Conservation (phyloP, 306 rosid species). For the Rubus idaeus region DNA sequence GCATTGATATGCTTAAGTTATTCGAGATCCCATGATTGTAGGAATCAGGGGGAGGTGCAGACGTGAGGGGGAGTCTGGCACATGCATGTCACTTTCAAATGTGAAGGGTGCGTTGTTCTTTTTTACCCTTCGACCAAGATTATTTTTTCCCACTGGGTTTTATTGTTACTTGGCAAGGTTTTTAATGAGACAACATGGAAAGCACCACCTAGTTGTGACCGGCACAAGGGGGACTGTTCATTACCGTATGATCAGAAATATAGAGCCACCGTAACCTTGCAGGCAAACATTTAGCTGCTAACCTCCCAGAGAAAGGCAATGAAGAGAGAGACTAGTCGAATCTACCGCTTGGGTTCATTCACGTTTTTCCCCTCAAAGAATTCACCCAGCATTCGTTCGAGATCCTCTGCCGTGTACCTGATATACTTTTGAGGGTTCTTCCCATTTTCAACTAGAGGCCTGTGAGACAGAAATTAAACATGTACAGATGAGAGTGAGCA, state of each 20-base stretch:
- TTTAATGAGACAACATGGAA: too few relatives aligned
- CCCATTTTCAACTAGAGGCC: conserved; percentile 83
- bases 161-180: too few relatives aligned
- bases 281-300: background rate
- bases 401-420: conserved; percentile 79
- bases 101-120: too few relatives aligned
- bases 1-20: too few relatives aligned
- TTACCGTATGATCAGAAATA: background rate
- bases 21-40: too few relatives aligned
- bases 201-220: too few relatives aligned
- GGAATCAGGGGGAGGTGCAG: too few relatives aligned
- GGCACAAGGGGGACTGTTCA: too few relatives aligned
- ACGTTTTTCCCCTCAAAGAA: conserved; percentile 89
- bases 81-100: too few relatives aligned
- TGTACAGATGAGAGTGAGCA: background rate
- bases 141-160: too few relatives aligned
- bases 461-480: conserved; percentile 28
- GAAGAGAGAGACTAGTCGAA: background rate
- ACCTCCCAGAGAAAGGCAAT: background rate
- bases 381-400: conserved; percentile 89
- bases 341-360: conserved; percentile 64
- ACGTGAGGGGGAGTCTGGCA: too few relatives aligned
- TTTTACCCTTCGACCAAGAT: too few relatives aligned
- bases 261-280: background rate
- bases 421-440: conserved; percentile 87